phyloP scores from a whole-genome alignment of 768 basidiomycete species.

The Tylopilus sp. region DNA sequence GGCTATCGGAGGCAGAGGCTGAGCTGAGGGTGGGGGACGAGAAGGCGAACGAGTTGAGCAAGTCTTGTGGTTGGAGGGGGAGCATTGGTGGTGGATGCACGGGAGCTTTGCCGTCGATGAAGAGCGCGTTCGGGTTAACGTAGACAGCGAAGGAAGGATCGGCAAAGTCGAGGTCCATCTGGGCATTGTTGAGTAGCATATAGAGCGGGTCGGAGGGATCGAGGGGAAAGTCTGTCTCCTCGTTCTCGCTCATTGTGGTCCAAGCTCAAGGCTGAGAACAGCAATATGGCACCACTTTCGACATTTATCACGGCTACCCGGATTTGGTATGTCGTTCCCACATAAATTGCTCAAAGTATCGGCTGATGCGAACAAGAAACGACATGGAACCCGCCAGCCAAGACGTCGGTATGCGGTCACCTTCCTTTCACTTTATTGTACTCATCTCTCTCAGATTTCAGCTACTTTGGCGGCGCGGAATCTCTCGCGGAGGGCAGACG shows the following conservation, averaged over 20 bases:
- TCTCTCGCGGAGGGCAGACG: conserved; percentile 56
- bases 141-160: conserved; percentile 43
- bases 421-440: background rate
- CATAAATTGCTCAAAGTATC: conserved; percentile 2
- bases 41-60: conserved; percentile 41
- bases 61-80: conserved; percentile 29
- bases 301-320: conserved; percentile 7
- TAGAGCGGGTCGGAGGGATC: conserved; percentile 59
- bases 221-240: conserved; percentile 40
- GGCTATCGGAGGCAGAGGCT: conserved; percentile 30
- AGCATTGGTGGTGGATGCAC: conserved; percentile 9
- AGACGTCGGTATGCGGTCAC: conserved; percentile 20
- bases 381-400: conserved; percentile 15
- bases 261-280: background rate
- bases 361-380: background rate
- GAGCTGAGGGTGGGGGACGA: conserved; percentile 34
- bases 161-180: conserved; percentile 57
- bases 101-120: conserved; percentile 29
- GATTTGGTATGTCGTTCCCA: conserved; percentile 26
- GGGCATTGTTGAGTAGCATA: conserved; percentile 48
- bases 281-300: conserved; percentile 25
- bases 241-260: conserved; percentile 20
- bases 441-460: conserved; percentile 52
- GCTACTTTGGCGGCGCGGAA: conserved; percentile 82
- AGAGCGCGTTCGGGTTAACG: conserved; percentile 67